Percentiles rank a stretch among this genome's conserved stretches.
Evolutionary conservation across 2,329 filamentous ascomycete genomes (phyloP).

Genomic region (Pseudocercospora ulei): DNA sequence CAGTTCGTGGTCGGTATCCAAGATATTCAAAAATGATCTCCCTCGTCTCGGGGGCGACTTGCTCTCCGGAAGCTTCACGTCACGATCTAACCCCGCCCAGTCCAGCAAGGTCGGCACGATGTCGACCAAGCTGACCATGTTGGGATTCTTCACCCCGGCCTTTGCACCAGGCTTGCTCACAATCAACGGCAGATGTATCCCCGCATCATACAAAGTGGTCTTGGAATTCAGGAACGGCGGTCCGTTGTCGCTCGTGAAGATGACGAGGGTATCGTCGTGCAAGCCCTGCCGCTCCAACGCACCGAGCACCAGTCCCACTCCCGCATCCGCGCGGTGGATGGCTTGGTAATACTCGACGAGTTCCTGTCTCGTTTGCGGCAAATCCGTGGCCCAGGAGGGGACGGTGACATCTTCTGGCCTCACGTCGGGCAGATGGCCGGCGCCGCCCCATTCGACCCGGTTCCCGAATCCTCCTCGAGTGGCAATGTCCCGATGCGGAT

Average conservation of each 20-base stretch:
- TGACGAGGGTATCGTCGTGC: constrained; percentile 36
- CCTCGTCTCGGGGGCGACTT: constrained; percentile 28
- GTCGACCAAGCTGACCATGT: constrained; percentile 42
- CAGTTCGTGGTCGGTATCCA: constrained; percentile 22
- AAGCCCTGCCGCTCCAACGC: constrained; percentile 33
- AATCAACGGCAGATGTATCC: constrained; percentile 40
- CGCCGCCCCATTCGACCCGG: constrained; percentile 25
- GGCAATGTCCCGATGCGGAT: constrained; percentile 40
- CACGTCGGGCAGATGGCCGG: constrained; percentile 14
- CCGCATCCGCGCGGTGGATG: constrained; percentile 39
- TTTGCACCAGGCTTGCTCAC: constrained; percentile 33
- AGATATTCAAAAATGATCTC: constrained; percentile 37
- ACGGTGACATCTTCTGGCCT: constrained; percentile 36
- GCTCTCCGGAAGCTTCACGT: constrained; percentile 7
- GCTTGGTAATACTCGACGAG: constrained; percentile 37
- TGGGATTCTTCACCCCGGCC: constrained; percentile 35
- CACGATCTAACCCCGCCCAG: constrained; percentile 30
- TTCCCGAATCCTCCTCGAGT: constrained; percentile 41
- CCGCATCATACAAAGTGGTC: constrained; percentile 45
- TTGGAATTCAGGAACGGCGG: constrained; percentile 46
- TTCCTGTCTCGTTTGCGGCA: constrained; percentile 38
- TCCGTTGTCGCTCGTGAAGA: constrained; percentile 45
- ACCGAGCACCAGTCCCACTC: constrained; percentile 38
- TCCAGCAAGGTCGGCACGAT: constrained; percentile 42
- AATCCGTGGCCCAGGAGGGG: constrained; percentile 38